Percentiles rank a stretch among this genome's conserved stretches.
Evolutionary conservation across 2,329 filamentous ascomycete species (phyloP).

Genomic region (Ceratocystis albifundus): DNA sequence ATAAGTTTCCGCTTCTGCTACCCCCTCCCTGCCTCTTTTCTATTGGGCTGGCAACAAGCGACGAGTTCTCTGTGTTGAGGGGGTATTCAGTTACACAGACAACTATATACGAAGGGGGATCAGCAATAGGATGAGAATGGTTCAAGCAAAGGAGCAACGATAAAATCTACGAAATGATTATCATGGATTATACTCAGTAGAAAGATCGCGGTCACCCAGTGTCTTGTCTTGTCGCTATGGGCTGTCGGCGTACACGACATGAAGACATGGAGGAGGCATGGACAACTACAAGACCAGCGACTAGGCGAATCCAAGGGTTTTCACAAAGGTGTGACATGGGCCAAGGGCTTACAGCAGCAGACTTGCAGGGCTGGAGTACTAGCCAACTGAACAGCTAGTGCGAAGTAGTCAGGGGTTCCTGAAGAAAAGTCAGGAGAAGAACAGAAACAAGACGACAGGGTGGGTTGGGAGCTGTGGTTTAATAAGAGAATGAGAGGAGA

Average conservation of each 20-base stretch:
- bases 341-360: not conserved
- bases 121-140: too few species aligned
- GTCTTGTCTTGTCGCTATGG: not conserved
- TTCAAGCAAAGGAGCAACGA: not conserved
- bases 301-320: not conserved
- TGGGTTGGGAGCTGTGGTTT: not conserved
- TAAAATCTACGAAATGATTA: not conserved
- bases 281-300: not conserved
- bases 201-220: not conserved
- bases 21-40: too few species aligned
- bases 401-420: not conserved
- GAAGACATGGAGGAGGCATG: not conserved
- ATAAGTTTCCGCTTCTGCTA: not conserved
- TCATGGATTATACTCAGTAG: not conserved
- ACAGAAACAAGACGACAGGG: not conserved
- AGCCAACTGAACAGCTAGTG: not conserved
- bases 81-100: not conserved
- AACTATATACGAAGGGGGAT: not conserved
- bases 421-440: conserved; percentile 1
- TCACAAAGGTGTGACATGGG: not conserved
- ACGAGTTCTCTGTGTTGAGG: not conserved
- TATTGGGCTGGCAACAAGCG: not conserved
- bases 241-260: conserved; percentile 6
- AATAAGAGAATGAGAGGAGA: not conserved
- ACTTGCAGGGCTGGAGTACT: not conserved